phyloP scores from a whole-genome alignment of 2,329 filamentous ascomycete genomes.

The Calycina marina region DNA sequence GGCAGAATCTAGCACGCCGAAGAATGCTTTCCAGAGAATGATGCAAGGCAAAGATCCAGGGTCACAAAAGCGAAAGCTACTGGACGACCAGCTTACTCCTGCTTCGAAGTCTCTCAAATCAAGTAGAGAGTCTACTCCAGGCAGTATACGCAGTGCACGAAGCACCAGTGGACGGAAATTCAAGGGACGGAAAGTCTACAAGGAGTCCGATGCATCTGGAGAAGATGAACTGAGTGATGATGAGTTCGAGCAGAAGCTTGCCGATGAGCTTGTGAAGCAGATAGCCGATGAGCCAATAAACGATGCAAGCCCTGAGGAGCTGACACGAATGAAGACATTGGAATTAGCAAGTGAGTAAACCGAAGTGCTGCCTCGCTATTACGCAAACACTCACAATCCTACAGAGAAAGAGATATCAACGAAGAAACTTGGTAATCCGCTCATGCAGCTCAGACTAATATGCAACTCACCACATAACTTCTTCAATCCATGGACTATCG shows the following conservation, averaged over 20 bases:
- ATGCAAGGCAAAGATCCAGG: slow-evolving; percentile 16
- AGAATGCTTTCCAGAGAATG: slow-evolving; percentile 34
- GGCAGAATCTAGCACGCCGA: slow-evolving; percentile 11
- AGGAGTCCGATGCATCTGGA: slow-evolving; percentile 43
- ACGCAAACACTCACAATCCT: slow-evolving; percentile 19
- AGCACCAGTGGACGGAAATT: slow-evolving; percentile 32
- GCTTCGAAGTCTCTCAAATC: slow-evolving; percentile 59
- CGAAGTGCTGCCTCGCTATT: background rate
- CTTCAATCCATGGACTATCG: slow-evolving; percentile 71
- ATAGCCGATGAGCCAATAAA: slow-evolving; percentile 37
- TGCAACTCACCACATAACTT: slow-evolving; percentile 96
- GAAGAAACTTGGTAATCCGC: slow-evolving; percentile 85
- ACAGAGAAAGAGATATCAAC: slow-evolving; percentile 68
- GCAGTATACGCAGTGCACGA: slow-evolving; percentile 29
- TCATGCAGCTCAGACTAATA: slow-evolving; percentile 81
- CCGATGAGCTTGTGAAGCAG: slow-evolving; percentile 38
- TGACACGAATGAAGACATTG: slow-evolving; percentile 50
- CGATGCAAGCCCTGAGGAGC: slow-evolving; percentile 33
- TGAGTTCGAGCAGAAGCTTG: slow-evolving; percentile 68
- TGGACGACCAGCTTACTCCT: slow-evolving; percentile 25
- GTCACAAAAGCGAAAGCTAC: slow-evolving; percentile 43
- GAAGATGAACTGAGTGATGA: slow-evolving; percentile 59
- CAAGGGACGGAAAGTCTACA: slow-evolving; percentile 31
- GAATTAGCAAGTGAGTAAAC: slow-evolving; percentile 57
- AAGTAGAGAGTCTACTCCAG: slow-evolving; percentile 61